Evolutionary conservation across 148 eudicot genomes (phyloP).

Genomic region (Chenopodium formosanum): DNA sequence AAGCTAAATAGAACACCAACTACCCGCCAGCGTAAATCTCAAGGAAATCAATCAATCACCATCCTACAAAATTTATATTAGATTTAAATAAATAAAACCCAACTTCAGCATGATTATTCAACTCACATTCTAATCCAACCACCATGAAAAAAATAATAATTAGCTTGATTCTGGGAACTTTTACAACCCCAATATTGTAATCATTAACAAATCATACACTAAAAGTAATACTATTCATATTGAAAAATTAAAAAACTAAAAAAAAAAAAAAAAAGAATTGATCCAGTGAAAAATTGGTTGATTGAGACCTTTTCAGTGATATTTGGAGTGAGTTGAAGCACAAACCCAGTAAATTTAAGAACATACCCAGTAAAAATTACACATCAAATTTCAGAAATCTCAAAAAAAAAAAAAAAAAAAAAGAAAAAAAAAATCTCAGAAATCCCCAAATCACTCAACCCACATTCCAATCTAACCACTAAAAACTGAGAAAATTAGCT

Average conservation of each 20-base stretch:
- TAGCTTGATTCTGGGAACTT: constrained; percentile 9
- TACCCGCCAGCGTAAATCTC: constrained; percentile 27
- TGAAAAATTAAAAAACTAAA: background rate
- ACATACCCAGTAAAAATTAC: constrained; percentile 16
- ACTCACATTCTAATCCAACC: constrained; percentile 24
- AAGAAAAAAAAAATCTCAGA: background rate
- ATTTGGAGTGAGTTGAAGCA: constrained; percentile 11
- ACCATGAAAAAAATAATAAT: constrained; percentile 17
- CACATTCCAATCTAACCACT: constrained; percentile 13
- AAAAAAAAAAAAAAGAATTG: background rate
- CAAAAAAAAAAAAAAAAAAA: background rate
- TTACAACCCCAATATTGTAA: constrained; percentile 20
- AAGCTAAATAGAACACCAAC: constrained; percentile 12
- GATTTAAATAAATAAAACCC: background rate
- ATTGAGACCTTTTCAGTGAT: background rate
- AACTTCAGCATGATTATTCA: constrained; percentile 10
- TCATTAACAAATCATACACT: constrained; percentile 20
- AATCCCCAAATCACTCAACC: constrained; percentile 15
- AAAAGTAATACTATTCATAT: background rate
- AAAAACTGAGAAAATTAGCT: background rate
- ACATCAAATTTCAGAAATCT: constrained; percentile 7
- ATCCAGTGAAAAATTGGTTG: background rate
- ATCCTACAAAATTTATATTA: background rate
- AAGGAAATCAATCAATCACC: constrained; percentile 5
- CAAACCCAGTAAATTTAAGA: constrained; percentile 17